Evolutionary conservation across 768 basidiomycete genomes (phyloP), one percentile per base, ranked within the genome.

Genomic region (Pleurotus pulmonarius): DNA sequence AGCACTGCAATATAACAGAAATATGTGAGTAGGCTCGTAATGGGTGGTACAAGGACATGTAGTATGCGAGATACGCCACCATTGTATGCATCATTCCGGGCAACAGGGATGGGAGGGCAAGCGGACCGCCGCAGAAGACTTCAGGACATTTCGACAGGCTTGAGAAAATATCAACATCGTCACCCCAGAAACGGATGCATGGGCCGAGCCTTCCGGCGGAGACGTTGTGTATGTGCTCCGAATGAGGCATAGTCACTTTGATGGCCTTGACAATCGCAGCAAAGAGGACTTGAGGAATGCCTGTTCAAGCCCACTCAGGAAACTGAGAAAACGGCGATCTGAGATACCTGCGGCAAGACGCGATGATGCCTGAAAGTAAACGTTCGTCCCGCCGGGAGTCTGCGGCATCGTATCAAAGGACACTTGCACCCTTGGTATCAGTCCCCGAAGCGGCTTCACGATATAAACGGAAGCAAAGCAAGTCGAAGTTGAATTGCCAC

Each of bases 161-260:
- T 53, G 51, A 53, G 39, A 53, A 53, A 53, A 20, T 26, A 26
- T 20, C 22, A 40, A 20, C 39, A 41, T 16, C n/a, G 41, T 38
- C 51, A 53, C 51, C 51, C 51, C 51, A 53, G 51, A 53, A 53
- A 53, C 51, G 51, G 51, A n/a, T 40, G 18, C 20, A 20, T 43
- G 51, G 51, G 26, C 51, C 51, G 51, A 53, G 15, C 38, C 18
- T 22, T 18, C 51, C 38, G 39, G 24, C 51, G 24, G 51, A 18
- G 40, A 13, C 13, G 24, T n/a, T 9, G 26, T 7, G 22, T 53
- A 16, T 16, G 16, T 41, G 39, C 34, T 41, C 51, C 51, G 25
- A 53, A 53, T 53, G 51, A 53, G 51, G 51, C 7, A 16, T 53
- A 53, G 51, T 18, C 26, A 39, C 25, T 53, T 34, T 51, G 26